Base-by-base conservation (phyloP, 305 asterid genomes). In the Fraxinus velutina region DNA sequence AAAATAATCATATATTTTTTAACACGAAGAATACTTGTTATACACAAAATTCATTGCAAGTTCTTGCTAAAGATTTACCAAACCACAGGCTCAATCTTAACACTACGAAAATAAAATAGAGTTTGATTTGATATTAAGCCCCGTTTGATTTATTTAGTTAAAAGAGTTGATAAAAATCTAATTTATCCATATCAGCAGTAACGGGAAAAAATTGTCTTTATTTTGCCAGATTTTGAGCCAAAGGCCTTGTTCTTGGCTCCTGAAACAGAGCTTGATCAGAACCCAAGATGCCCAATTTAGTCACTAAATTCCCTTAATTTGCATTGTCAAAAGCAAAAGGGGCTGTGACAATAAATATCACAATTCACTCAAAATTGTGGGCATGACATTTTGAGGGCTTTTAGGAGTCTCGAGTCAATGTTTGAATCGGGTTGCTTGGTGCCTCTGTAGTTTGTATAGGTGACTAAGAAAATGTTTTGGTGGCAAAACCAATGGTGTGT, bases 301-400 rank as follows among this genome's bases (percentile, higher is more conserved):
- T 90, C 87, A 88, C 94, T 76, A 96, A 80, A 78, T 94, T 96
- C 81, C 97, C 96, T 87, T 92, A 96, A 82, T 94, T 93, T 17
- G 95, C 96, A 78, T 91, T 94, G 83, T 94, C 97, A 39, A 96
- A 92, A 12, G 90, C 10, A 81, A 96, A 94, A n/a, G 99, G 97
- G 17, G 99, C 93, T 52, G 94, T 90, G 32, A 94, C 98, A 17
- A 96, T 93, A 27, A 92, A 24, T 79, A 72, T 92, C 96, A 10
- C 85, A 82, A 78, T 92, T 94, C 52, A 97, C 99, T 21, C 98
- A 98, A 47, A 74, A 89, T 70, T 75, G 88, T 30, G 98, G 99
- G 82, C 98, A 96, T 4, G 93, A 88, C 97, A 96, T 89, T 77
- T 78, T 91, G 9, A 94, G 91, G 34, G 97, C 96, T 85, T 96